Evolutionary conservation across 352 stramenopile genomes (phyloP), one percentile per base, ranked within the genome.

Genomic region (Sclerospora graminicola): DNA sequence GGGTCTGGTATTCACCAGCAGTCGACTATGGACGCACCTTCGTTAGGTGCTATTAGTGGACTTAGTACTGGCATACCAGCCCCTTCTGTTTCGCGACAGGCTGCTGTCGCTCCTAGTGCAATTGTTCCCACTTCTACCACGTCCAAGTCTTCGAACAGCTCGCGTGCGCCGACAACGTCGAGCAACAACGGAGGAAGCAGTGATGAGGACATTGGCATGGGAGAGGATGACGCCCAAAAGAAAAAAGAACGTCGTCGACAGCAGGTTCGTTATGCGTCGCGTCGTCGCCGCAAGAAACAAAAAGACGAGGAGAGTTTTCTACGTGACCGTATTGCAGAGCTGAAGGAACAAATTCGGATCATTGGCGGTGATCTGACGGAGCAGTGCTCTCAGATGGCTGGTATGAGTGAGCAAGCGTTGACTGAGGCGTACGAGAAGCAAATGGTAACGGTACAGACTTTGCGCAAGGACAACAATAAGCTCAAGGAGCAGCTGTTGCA

Each of bases 341-440:
- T 90, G 15, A 86, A 84, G 56, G 77, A 90, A 51, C 75, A 90
- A 51, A 84, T 88, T 41, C 75, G 72, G 30, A 88, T 87, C 59
- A 89, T 89, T 32, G 75, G 70, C 16, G 72, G 74, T 8, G 72
- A 86, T 41, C 52, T 84, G 40, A 78, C 74, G 52, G 72, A 87
- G 55, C 69, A 84, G 54, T 84, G 72, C 49, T 84, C 72, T 47
- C 72, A 85, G 56, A 84, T 88, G 72, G 72, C 76, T 8, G 69
- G 72, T 32, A 87, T 87, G 75, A 87, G 73, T 34, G 72, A 88
- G 51, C 72, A 87, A 45, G 74, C 74, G 34, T 58, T 87, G 41
- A 82, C 74, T 6, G 72, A 85, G 48, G 72, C 75, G 35, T 86
- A 86, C 57, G 66, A 87, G 57, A 85, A 89, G 65, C 74, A 89